Evolutionary conservation across 139 green algal species (phyloP).

Genomic region (Marvania coccoides): DNA sequence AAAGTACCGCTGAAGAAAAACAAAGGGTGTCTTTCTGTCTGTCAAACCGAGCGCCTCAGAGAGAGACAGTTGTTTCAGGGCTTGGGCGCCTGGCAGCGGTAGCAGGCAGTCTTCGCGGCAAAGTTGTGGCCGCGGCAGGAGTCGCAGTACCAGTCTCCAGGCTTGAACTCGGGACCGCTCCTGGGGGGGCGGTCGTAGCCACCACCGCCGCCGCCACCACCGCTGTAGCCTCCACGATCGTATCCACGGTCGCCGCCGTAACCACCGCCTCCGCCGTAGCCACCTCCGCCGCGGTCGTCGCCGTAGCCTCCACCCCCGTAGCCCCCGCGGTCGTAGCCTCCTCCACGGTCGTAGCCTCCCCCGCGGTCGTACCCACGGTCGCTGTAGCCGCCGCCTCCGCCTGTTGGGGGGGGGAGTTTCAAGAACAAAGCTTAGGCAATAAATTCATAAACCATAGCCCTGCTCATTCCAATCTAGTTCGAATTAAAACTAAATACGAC

Average conservation of each 20-base stretch:
- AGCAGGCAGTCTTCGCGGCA: conserved; percentile 19
- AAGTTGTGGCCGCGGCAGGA: conserved; percentile 31
- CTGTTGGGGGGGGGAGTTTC: not conserved
- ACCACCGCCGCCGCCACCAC: not conserved
- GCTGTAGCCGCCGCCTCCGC: not conserved
- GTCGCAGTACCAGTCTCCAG: conserved; percentile 32
- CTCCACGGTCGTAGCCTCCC: not conserved
- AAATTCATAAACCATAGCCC: too few species aligned
- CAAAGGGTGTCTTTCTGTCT: too few species aligned
- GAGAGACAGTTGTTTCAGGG: not conserved
- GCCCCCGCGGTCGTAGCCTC: conserved; percentile 1
- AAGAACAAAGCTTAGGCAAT: too few species aligned
- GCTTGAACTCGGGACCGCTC: conserved; percentile 11
- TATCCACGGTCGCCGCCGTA: not conserved
- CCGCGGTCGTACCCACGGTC: conserved; percentile 1
- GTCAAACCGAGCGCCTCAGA: too few species aligned
- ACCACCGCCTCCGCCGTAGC: not conserved
- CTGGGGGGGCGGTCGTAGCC: not conserved
- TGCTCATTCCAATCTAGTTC: too few species aligned
- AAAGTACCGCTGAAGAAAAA: conserved; percentile 1
- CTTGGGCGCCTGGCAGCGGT: conserved; percentile 14
- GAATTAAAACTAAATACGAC: too few species aligned
- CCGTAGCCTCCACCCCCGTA: not conserved
- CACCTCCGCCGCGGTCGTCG: not conserved
- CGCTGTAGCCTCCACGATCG: too few species aligned